Conservation (phyloP, 2,329 filamentous ascomycete genomes). For the Colletotrichum sp. region DNA sequence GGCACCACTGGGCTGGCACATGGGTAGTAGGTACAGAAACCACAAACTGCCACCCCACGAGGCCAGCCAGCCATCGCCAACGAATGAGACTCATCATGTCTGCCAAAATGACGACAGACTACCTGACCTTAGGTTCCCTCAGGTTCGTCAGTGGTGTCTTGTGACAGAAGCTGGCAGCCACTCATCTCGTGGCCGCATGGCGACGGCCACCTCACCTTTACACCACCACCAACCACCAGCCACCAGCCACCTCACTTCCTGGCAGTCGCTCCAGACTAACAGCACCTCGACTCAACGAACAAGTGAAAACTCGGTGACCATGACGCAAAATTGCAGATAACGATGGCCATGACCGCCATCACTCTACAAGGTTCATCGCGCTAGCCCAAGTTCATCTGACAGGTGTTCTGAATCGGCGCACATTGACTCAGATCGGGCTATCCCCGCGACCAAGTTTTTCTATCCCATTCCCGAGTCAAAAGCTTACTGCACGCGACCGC, state of each 20-base stretch:
- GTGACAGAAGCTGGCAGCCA: neutral
- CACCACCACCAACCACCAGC: conserved; percentile 12
- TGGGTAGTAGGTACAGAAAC: neutral
- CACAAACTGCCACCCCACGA: neutral
- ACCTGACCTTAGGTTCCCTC: neutral
- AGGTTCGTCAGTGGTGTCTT: neutral
- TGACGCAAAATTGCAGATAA: neutral
- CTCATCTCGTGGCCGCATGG: neutral
- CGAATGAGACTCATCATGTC: neutral
- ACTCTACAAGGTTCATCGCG: neutral
- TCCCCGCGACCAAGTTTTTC: neutral
- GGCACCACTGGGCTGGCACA: neutral
- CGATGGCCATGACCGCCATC: neutral
- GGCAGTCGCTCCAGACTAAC: neutral
- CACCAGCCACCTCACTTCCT: neutral
- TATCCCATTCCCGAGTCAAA: neutral
- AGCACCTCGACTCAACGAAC: neutral
- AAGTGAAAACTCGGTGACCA: neutral
- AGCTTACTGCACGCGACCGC: neutral
- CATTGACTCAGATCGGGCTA: neutral
- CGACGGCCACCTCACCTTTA: neutral
- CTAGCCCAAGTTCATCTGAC: neutral
- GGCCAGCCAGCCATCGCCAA: neutral
- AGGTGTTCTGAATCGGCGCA: neutral
- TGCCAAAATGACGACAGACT: conserved; percentile 2